Evolutionary conservation across 805 yeast species (phyloP), one percentile per base, ranked within the genome.

Genomic region (Hanseniaspora vineae): DNA sequence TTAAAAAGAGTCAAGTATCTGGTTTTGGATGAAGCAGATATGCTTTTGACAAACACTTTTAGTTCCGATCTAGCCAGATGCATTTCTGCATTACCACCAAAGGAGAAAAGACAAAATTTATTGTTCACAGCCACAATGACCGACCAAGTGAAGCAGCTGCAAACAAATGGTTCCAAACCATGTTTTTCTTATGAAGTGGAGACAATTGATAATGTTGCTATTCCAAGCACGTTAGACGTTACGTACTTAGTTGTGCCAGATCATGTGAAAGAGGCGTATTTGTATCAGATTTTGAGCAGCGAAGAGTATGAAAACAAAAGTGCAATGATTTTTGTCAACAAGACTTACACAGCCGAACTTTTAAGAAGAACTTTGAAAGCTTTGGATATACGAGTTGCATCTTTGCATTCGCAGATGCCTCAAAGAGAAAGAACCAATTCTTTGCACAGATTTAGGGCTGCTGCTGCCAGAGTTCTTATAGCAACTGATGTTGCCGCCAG

Each of bases 401-500:
- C 97, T 2, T 68, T 92, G 45, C 97, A 92, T 62, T 89, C 97
- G 2, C 89, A 88, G 60, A 80, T 92, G 92, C 89, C 90, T 0
- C 99, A 92, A 66, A 66, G 73, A 31, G 97, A 92, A 61, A 77
- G 99, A 65, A 80, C 90, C 20, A 87, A 85, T 61, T 85, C 97
- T 0, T 69, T 92, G 48, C 97, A 89, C 54, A 72, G 97, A 57
- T 92, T 92, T 67, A 77, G 90, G 58, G 97, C 97, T 0, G 84
- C 85, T 48, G 97, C 96, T 3, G 97, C 97, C 0, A 75, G 95
- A 44, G 86, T 92, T 1, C 67, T 92, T 48, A 81, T 92, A 15
- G 96, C 97, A 8, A 92, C 99, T 0, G 98, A 92, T 63, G 97
- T 92, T 19, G 98, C 96, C 2, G 81, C 96, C 31, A 79, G 98